These are phyloP conservation scores for Sclerotinia borealis DNA, from an alignment of 2,329 filamentous ascomycete genomes.

Conservation along the genomic window DNA sequence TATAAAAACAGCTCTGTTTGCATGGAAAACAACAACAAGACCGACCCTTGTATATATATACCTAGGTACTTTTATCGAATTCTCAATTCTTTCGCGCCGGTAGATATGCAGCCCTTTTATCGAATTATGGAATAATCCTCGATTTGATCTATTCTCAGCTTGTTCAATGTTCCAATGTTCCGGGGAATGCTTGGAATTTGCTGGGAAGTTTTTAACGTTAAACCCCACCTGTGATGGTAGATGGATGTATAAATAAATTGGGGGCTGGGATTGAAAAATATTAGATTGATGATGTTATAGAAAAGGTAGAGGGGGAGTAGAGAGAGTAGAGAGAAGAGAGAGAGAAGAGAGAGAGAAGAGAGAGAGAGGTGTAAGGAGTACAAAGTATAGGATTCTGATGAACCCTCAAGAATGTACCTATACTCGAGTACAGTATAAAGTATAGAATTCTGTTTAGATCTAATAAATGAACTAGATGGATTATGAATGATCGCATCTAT, in stretches of 20 bases:
- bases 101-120: not conserved
- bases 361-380: not conserved
- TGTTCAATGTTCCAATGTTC: not conserved
- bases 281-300: not conserved
- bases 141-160: not conserved
- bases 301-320: too few species aligned
- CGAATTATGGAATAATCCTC: not conserved
- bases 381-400: too few species aligned
- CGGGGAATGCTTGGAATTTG: constrained; percentile 1
- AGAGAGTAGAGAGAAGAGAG: too few species aligned
- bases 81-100: too few species aligned
- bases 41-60: too few species aligned
- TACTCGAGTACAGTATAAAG: too few species aligned
- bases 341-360: too few species aligned
- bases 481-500: not conserved
- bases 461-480: not conserved
- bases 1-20: too few species aligned
- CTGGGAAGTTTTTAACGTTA: not conserved
- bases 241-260: not conserved
- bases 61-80: too few species aligned
- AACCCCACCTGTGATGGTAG: not conserved
- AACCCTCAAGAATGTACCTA: too few species aligned
- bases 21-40: too few species aligned
- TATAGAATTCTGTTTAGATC: not conserved
- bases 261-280: too few species aligned